Evolutionary conservation across 2,329 filamentous ascomycete species (phyloP).

Genomic region (Geosmithia putterillii): DNA sequence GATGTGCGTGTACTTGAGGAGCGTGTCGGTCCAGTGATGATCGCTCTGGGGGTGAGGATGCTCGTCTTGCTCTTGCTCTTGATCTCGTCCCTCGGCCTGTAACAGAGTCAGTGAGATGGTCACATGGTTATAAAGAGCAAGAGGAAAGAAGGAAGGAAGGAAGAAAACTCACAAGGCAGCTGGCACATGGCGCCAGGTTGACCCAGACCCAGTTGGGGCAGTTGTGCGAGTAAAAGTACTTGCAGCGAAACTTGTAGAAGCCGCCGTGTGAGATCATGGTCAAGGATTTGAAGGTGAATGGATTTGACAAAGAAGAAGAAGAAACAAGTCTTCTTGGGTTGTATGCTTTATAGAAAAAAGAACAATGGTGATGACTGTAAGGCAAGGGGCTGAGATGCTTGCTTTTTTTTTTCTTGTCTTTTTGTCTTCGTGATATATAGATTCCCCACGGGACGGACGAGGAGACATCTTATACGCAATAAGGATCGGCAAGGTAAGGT

Average conservation of each 20-base stretch:
- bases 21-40: not conserved
- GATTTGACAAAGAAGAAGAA: not conserved
- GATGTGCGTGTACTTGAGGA: no score
- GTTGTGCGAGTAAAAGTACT: slow-evolving; percentile 38
- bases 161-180: slow-evolving; percentile 30
- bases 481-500: no score
- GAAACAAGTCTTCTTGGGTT: no score
- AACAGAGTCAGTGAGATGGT: not conserved
- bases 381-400: no score
- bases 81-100: slow-evolving; percentile 37
- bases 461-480: no score
- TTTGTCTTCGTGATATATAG: no score
- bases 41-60: not conserved
- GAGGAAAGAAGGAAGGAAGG: not conserved
- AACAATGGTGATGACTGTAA: no score
- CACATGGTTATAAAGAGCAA: not conserved
- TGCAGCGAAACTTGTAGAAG: slow-evolving; percentile 42
- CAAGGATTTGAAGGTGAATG: not conserved
- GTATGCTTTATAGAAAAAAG: no score
- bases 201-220: slow-evolving; percentile 43
- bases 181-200: slow-evolving; percentile 34
- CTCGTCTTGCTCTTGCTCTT: slow-evolving; percentile 13
- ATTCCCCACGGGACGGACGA: no score
- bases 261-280: slow-evolving; percentile 15
- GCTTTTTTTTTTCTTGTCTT: no score